Base-by-base conservation (phyloP, 148 eudicot species). In the Chenopodium suecicum region DNA sequence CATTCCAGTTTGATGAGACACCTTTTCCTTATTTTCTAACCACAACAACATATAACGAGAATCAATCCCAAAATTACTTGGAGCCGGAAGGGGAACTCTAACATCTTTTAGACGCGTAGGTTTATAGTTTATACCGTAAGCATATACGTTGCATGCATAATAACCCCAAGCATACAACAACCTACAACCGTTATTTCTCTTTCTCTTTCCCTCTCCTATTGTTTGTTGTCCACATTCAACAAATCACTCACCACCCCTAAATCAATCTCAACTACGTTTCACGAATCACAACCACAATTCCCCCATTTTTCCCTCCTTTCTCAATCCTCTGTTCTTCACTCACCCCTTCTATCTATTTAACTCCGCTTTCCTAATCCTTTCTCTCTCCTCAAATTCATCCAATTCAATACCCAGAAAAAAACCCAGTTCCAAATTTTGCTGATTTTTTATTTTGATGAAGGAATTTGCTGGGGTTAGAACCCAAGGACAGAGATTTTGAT, bases 211-310 rank as follows among this genome's bases (percentile, higher is more conserved):
- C 62, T 56, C n/a, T 13, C 63, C 22, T 58, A 17, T 70, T 41
- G n/a, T 70, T 56, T 17, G 62, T 56, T 41, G 13, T 71, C 48
- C 78, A 50, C 69, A 12, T 68, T 34, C 66, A 48, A 31, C 81
- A 69, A 78, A 47, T 22, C 73, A 67, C 46, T 32, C 73, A 70
- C 60, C 7, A 78, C 73, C 62, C 44, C 62, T 20, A 23, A 47
- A 14, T 17, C 7, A 13, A 54, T 17, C 16, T 56, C 16, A 56
- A 34, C 74, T 70, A 70, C 74, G 74, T 13, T 72, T 46, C 75
- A 22, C 56, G 10, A 72, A 19, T 11, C 46, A 50, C 73, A 78
- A 31, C 7, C 12, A 2, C 73, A 70, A 32, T 25, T 13, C 19
- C 71, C 1, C 41, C 12, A 64, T 52, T 29, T 25, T 76, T 34